These are phyloP conservation scores for Hyphopichia pseudoburtonii DNA, from an alignment of 1,139 yeast genomes.

Conservation along the genomic window DNA sequence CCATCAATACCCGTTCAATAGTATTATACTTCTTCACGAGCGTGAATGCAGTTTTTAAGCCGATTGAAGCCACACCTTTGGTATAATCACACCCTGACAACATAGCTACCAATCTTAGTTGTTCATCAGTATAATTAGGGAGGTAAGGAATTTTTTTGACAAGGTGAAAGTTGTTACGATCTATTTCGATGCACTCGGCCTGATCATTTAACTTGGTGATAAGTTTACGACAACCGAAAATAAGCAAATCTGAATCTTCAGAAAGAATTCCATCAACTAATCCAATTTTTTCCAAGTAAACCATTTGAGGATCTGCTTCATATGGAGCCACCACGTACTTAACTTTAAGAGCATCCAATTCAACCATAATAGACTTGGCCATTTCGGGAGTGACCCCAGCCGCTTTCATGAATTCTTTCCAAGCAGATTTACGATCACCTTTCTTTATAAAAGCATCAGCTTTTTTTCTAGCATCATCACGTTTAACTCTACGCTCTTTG, in stretches of 20 bases:
- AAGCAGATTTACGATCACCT: slow-evolving; percentile 62
- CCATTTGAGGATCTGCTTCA: slow-evolving; percentile 98
- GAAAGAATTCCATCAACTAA: slow-evolving; percentile 83
- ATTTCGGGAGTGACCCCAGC: slow-evolving; percentile 88
- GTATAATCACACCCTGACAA: slow-evolving; percentile 96
- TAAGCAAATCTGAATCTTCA: slow-evolving; percentile 90
- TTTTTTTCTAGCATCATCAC: slow-evolving; percentile 56
- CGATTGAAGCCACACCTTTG: slow-evolving; percentile 78
- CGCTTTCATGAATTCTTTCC: slow-evolving; percentile 71
- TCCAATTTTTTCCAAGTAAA: slow-evolving; percentile 75
- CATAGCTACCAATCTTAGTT: slow-evolving; percentile 77
- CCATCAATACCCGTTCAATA: slow-evolving; percentile 56
- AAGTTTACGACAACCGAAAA: slow-evolving; percentile 79
- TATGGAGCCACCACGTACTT: slow-evolving; percentile 92
- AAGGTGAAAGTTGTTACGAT: slow-evolving; percentile 49
- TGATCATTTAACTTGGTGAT: slow-evolving; percentile 80
- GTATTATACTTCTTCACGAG: slow-evolving; percentile 53
- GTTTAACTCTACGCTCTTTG: slow-evolving; percentile 52
- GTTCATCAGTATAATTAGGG: slow-evolving; percentile 49
- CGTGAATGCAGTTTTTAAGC: slow-evolving; percentile 73
- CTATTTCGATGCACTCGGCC: slow-evolving; percentile 74
- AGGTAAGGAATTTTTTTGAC: slow-evolving; percentile 49
- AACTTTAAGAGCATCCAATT: slow-evolving; percentile 58
- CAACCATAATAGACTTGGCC: slow-evolving; percentile 84
- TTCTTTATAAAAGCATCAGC: slow-evolving; percentile 51